Evolutionary conservation across 768 basidiomycete genomes (phyloP).

Genomic region (Pleurotus giganteus): DNA sequence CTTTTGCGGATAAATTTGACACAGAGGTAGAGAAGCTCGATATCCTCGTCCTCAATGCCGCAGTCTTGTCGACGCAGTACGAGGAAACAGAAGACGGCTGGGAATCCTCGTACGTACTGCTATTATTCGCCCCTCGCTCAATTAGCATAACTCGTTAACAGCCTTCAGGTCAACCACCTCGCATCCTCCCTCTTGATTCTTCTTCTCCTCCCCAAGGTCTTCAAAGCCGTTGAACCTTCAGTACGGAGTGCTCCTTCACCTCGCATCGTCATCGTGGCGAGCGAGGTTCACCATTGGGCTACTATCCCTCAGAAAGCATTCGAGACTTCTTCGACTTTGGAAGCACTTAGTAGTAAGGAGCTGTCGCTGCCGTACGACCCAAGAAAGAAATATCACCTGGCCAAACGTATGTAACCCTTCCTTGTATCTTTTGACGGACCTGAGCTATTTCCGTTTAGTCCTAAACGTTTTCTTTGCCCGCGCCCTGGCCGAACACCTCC

Average conservation of each 20-base stretch:
- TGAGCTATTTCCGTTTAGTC: constrained; percentile 23
- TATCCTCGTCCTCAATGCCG: constrained; percentile 48
- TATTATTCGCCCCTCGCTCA: not conserved
- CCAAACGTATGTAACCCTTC: constrained; percentile 30
- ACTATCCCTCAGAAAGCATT: constrained; percentile 18
- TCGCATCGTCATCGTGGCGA: constrained; percentile 40
- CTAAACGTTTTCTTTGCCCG: constrained; percentile 39
- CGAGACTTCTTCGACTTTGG: not conserved
- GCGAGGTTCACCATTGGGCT: constrained; percentile 36
- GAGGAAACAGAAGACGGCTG: constrained; percentile 39
- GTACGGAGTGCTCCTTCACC: constrained; percentile 26
- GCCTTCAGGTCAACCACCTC: constrained; percentile 48
- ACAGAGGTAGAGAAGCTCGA: constrained; percentile 35
- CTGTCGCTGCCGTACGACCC: not conserved
- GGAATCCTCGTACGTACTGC: constrained; percentile 44
- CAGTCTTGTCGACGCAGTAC: constrained; percentile 12
- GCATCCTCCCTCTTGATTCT: constrained; percentile 38
- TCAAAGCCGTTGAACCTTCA: constrained; percentile 26
- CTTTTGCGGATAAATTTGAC: constrained; percentile 34
- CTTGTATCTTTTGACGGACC: not conserved
- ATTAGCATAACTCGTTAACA: constrained; percentile 16
- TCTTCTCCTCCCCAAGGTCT: constrained; percentile 41
- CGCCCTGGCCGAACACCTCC: constrained; percentile 29
- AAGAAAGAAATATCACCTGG: constrained; percentile 24
- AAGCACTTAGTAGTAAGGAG: not conserved